Conservation (phyloP, 495 filamentous ascomycete species). For the Aspergillus olivimuriae region DNA sequence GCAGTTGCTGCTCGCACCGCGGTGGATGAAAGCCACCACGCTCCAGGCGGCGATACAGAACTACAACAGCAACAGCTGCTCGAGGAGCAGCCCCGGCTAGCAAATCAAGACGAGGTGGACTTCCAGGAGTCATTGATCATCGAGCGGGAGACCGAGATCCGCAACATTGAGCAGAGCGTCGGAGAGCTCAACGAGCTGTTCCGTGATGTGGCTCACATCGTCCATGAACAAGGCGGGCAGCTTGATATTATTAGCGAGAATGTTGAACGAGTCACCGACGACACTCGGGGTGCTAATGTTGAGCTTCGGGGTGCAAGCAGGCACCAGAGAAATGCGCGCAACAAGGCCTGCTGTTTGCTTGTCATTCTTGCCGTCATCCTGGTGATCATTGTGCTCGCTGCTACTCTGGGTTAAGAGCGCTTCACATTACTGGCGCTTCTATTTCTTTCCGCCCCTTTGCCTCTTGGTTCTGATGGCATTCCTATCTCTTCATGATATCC, state of each 20-base stretch:
- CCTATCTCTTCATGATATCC: constrained; percentile 21
- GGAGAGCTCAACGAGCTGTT: constrained; percentile 95
- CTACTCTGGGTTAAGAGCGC: constrained; percentile 51
- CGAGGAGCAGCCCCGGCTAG: constrained; percentile 72
- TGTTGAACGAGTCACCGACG: constrained; percentile 69
- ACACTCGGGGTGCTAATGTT: constrained; percentile 75
- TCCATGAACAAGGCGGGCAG: constrained; percentile 84
- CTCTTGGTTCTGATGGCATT: constrained; percentile 4
- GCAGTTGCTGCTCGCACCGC: constrained; percentile 72
- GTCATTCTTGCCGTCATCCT: constrained; percentile 87
- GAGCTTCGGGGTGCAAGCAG: constrained; percentile 77
- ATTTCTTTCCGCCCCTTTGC: not conserved
- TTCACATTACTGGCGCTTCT: too few species aligned
- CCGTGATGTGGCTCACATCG: constrained; percentile 92
- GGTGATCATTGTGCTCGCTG: constrained; percentile 80
- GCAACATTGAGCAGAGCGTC: constrained; percentile 93
- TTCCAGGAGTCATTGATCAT: constrained; percentile 95
- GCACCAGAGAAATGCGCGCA: constrained; percentile 89
- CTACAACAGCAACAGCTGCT: constrained; percentile 61
- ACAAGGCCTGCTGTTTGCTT: constrained; percentile 86
- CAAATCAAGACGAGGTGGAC: constrained; percentile 91
- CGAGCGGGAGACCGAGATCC: constrained; percentile 92
- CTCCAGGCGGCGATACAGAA: constrained; percentile 29
- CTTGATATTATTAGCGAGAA: constrained; percentile 86
- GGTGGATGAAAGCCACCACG: constrained; percentile 48